Evolutionary conservation across 257 asterid species (phyloP).

Genomic region (Euphrasia confusa): DNA sequence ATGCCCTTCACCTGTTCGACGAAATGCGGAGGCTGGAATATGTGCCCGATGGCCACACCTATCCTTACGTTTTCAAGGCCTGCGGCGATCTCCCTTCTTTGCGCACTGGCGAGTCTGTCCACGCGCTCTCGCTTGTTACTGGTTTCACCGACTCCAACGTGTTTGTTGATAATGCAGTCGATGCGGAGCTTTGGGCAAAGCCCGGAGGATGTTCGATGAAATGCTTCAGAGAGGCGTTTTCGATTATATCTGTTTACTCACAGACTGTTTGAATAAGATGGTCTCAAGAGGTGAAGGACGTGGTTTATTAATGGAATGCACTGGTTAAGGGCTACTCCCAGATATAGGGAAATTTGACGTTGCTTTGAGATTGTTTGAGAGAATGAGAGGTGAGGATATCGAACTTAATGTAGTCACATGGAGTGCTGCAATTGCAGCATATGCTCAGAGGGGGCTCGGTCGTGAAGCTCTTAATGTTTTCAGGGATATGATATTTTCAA

Average conservation of each 20-base stretch:
- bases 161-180: slow-evolving; percentile 60
- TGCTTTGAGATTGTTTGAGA: slow-evolving; percentile 57
- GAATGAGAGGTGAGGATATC: slow-evolving; percentile 54
- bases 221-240: slow-evolving; percentile 48
- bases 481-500: slow-evolving; percentile 56
- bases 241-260: slow-evolving; percentile 51
- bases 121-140: slow-evolving; percentile 41
- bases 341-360: slow-evolving; percentile 56
- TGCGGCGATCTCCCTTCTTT: slow-evolving; percentile 55
- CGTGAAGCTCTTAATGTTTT: slow-evolving; percentile 61
- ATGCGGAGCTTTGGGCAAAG: slow-evolving; percentile 46
- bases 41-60: slow-evolving; percentile 70
- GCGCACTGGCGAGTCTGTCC: slow-evolving; percentile 42
- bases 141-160: slow-evolving; percentile 56
- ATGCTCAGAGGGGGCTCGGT: slow-evolving; percentile 87
- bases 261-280: slow-evolving; percentile 59
- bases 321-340: slow-evolving; percentile 56
- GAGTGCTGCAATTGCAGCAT: slow-evolving; percentile 92
- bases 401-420: slow-evolving; percentile 76
- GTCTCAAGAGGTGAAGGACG: slow-evolving; percentile 23
- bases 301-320: too few species aligned
- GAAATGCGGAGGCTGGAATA: slow-evolving; percentile 59
- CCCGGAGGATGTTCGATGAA: slow-evolving; percentile 58
- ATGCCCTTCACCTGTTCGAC: slow-evolving; percentile 45
- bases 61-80: slow-evolving; percentile 65